phyloP scores from a whole-genome alignment of 768 basidiomycete species.

The Hydnum rufescens region DNA sequence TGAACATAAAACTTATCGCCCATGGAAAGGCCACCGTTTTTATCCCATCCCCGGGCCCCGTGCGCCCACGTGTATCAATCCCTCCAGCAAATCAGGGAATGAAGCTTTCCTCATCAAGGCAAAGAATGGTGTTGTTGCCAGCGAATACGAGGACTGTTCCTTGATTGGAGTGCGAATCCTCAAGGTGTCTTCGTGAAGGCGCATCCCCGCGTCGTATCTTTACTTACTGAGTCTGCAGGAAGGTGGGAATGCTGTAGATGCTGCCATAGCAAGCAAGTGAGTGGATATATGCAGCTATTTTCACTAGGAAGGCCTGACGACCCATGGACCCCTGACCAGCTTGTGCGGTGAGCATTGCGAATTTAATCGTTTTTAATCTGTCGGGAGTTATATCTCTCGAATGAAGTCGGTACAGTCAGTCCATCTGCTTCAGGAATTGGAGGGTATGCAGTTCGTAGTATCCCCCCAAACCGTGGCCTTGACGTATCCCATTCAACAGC shows the following conservation, averaged over 20 bases:
- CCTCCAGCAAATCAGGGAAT: constrained; percentile 24
- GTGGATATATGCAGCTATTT: neutral
- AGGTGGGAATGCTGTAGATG: constrained; percentile 84
- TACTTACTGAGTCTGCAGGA: constrained; percentile 16
- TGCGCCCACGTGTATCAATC: neutral
- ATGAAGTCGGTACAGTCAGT: constrained; percentile 31
- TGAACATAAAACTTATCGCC: neutral
- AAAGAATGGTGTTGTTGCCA: constrained; percentile 66
- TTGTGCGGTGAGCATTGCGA: constrained; percentile 32
- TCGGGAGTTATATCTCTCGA: neutral
- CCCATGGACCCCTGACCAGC: constrained; percentile 21
- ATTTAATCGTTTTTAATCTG: neutral
- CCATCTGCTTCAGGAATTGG: constrained; percentile 75
- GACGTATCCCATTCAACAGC: constrained; percentile 12
- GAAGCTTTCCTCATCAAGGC: constrained; percentile 41
- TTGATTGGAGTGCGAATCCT: constrained; percentile 60
- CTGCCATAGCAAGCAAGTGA: constrained; percentile 35
- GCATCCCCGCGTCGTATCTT: neutral
- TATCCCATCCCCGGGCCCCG: neutral
- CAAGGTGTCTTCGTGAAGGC: constrained; percentile 18
- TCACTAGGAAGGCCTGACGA: neutral
- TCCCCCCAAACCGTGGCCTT: neutral
- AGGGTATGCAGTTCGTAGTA: constrained; percentile 16
- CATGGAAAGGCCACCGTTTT: neutral
- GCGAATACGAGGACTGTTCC: constrained; percentile 74